Conservation (phyloP, 192 early-diverging fungal species). For the Coemansia furcata region DNA sequence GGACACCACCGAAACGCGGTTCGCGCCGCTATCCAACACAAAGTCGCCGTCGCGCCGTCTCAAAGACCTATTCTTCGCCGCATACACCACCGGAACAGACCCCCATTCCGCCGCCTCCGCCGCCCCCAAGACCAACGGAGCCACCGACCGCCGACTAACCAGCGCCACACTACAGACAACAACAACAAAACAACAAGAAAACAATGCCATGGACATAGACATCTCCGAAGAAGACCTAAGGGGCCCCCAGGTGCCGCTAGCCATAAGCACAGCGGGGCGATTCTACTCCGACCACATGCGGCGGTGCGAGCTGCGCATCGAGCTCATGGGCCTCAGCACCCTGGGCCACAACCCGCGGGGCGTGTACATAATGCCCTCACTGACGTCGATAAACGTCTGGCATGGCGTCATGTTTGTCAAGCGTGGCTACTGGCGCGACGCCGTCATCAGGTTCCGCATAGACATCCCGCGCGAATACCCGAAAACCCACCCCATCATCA, state of each 20-base stretch:
- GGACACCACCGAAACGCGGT: slow-evolving; percentile 3
- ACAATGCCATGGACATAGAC: slow-evolving; percentile 43
- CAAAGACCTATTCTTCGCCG: slow-evolving; percentile 49
- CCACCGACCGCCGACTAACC: slow-evolving; percentile 7
- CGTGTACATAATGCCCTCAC: slow-evolving; percentile 79
- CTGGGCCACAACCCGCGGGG: slow-evolving; percentile 78
- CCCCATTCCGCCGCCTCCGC: background rate
- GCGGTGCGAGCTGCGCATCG: slow-evolving; percentile 49
- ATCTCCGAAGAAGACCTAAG: slow-evolving; percentile 29
- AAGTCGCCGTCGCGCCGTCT: slow-evolving; percentile 48
- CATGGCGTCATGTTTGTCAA: slow-evolving; percentile 85
- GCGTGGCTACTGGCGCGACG: slow-evolving; percentile 85
- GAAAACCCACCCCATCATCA: slow-evolving; percentile 63
- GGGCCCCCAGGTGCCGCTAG: slow-evolving; percentile 34
- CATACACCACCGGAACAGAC: slow-evolving; percentile 38
- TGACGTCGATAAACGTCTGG: slow-evolving; percentile 63
- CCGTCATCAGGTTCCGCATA: slow-evolving; percentile 85
- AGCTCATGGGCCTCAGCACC: slow-evolving; percentile 40
- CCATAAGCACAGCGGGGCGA: slow-evolving; percentile 30
- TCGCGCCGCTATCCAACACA: slow-evolving; percentile 3
- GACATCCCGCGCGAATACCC: slow-evolving; percentile 80
- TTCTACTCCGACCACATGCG: slow-evolving; percentile 55
- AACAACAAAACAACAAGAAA: slow-evolving; percentile 17
- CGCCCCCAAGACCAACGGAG: slow-evolving; percentile 2
- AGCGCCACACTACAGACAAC: slow-evolving; percentile 31